A percentile compares a stretch with the other conserved stretches of the same genome.
Conservation (phyloP, 768 basidiomycete species). For the Leccinum rimulosum region DNA sequence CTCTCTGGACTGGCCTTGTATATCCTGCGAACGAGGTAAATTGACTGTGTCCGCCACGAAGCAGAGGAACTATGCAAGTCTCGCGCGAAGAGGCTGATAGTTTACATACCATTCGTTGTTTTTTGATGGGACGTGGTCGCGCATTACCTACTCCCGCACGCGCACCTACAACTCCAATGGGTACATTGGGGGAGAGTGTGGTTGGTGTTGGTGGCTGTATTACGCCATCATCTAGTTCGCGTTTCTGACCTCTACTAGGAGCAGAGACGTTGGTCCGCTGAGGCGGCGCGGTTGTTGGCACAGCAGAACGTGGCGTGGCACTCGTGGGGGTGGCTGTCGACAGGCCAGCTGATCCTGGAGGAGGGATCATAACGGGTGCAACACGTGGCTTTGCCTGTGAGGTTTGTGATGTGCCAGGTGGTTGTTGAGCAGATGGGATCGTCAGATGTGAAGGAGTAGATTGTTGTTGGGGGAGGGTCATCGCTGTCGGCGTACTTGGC, state of each 20-base stretch:
- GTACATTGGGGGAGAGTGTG: slow-evolving; percentile 21
- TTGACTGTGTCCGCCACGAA: background rate
- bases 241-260: slow-evolving; percentile 33
- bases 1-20: slow-evolving; percentile 62
- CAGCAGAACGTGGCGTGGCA: slow-evolving; percentile 31
- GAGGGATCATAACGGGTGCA: slow-evolving; percentile 34
- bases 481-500: slow-evolving; percentile 22
- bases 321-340: slow-evolving; percentile 34
- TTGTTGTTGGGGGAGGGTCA: slow-evolving; percentile 36
- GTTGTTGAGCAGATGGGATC: slow-evolving; percentile 25
- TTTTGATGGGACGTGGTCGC: slow-evolving; percentile 71
- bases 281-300: slow-evolving; percentile 24
- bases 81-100: background rate
- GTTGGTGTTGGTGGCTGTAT: slow-evolving; percentile 23
- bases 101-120: slow-evolving; percentile 63
- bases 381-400: slow-evolving; percentile 28
- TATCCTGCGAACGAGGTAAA: slow-evolving; percentile 43
- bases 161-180: slow-evolving; percentile 42
- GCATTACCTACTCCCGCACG: slow-evolving; percentile 57
- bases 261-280: slow-evolving; percentile 16
- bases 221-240: slow-evolving; percentile 29
- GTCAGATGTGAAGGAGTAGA: slow-evolving; percentile 24
- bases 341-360: slow-evolving; percentile 23
- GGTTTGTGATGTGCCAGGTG: slow-evolving; percentile 13
- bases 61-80: background rate